Evolutionary conservation across 805 yeast species (phyloP).

Genomic region (Hanseniaspora lindneri): DNA sequence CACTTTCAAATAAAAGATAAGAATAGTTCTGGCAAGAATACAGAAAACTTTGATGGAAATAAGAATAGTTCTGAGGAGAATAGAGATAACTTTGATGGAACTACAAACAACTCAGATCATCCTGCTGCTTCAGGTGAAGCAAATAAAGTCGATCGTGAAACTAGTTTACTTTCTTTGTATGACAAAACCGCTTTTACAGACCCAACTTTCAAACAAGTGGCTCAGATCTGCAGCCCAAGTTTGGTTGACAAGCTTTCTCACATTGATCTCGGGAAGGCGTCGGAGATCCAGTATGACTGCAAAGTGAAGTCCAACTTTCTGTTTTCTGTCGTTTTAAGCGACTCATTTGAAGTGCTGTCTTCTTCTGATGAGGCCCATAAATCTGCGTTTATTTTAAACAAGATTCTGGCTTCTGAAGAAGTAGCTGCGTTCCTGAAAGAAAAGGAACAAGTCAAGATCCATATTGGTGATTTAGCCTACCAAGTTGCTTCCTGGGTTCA

Average conservation of each 20-base stretch:
- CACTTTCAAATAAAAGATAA: background rate
- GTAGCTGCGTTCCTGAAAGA: constrained; percentile 1
- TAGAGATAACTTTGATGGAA: no score
- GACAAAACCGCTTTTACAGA: background rate
- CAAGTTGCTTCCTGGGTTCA: constrained; percentile 14
- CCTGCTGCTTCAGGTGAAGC: background rate
- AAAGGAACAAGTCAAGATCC: background rate
- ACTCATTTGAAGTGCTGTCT: background rate
- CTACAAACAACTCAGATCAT: no score
- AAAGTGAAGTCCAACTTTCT: constrained; percentile 9
- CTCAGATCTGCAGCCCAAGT: background rate
- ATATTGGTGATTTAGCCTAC: constrained; percentile 8
- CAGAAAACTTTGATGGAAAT: no score
- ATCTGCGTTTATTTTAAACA: background rate
- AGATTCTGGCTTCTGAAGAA: constrained; percentile 6
- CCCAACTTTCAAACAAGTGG: background rate
- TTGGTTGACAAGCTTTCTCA: background rate
- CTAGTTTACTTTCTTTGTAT: background rate
- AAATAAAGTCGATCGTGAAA: background rate
- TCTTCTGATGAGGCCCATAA: background rate
- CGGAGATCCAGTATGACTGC: constrained; percentile 7
- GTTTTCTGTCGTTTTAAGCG: constrained; percentile 5
- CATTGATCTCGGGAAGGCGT: background rate
- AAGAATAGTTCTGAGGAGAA: no score
- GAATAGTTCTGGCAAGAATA: no score